Base-by-base conservation (phyloP, 225 moss, liverwort and hornwort genomes). In the Sphagnum contortum region DNA sequence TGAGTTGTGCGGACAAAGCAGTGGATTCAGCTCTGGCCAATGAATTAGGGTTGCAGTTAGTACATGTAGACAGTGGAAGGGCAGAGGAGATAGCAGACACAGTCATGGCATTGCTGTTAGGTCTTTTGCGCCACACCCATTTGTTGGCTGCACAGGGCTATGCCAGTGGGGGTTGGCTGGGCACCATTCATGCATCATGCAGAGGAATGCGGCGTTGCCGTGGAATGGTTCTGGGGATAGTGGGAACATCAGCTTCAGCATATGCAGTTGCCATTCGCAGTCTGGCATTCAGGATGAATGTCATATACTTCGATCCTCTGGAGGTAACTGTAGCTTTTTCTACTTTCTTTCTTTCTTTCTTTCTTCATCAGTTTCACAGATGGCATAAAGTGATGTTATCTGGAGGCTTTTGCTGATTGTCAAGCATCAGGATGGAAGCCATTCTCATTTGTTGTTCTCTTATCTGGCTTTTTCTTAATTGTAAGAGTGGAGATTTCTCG, bases 11-110 rank as follows among this genome's bases (percentile, higher is more conserved):
- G 52, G 94, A 95, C 71, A 91, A 95, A 82, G 73, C 84, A 6
- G 94, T 86, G 50, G 94, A 95, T 61, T 84, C 89, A 9, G 75
- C 81, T 11, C 74, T 95, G 3, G 94, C 92, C 2, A 73, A 64
- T 44, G 92, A 92, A 67, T 83, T 95, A 53, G 92, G 92, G 58
- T 70, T 95, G 48, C 92, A 92, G 77, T 80, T 95, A 56, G 68
- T 95, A 10, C 92, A 92, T 81, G 94, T 95, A 57, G 94, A 95
- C 68, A 89, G 84, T 63, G 84, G 81, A 62, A 83, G 94, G 47
- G 87, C 86, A 62, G 94, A 95, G 64, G 94, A 95, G 61, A 88
- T 95, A 57, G 94, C 94, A 48, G 94, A 95, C 63, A 95, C 84
- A 50, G 88, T 88, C 5, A 71, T 91, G 73, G 92, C 94, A 10